Conservation (phyloP, 2,329 filamentous ascomycete genomes). For the Cladophialophora psammophila region DNA sequence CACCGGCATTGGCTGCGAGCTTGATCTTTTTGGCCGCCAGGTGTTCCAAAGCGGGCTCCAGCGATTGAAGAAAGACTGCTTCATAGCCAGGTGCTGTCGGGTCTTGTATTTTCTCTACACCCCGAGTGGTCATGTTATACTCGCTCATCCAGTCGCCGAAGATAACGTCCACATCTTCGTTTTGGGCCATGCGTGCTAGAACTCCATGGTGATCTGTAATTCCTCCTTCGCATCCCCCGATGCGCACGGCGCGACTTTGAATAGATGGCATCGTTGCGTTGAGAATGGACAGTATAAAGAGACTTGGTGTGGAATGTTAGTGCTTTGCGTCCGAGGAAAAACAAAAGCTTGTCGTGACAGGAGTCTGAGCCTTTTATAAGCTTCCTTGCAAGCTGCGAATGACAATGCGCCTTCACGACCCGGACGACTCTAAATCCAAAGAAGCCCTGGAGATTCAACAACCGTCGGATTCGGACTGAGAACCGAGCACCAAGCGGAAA, state of each 20-base stretch:
- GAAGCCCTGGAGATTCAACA: neutral
- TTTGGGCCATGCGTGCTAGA: constrained; percentile 33
- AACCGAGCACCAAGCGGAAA: neutral
- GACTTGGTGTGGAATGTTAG: neutral
- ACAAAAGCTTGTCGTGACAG: neutral
- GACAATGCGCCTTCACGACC: neutral
- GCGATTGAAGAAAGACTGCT: constrained; percentile 45
- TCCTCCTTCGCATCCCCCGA: constrained; percentile 44
- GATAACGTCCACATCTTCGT: constrained; percentile 38
- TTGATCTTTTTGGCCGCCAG: constrained; percentile 48
- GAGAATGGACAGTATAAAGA: neutral
- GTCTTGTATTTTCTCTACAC: constrained; percentile 36
- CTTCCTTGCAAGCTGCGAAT: neutral
- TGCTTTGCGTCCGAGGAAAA: neutral
- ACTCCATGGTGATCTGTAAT: constrained; percentile 34
- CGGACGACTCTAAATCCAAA: neutral
- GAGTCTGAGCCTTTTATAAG: neutral
- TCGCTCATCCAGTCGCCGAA: constrained; percentile 44
- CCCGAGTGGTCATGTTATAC: constrained; percentile 40
- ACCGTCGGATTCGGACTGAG: neutral
- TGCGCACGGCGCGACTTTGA: constrained; percentile 39
- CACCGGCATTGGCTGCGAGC: constrained; percentile 53
- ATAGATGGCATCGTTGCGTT: constrained; percentile 9
- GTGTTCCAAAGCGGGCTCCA: constrained; percentile 49
- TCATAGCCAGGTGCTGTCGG: constrained; percentile 40